Evolutionary conservation across 768 basidiomycete genomes (phyloP), one percentile per base, ranked within the genome.

Genomic region (Ramaria rubella): DNA sequence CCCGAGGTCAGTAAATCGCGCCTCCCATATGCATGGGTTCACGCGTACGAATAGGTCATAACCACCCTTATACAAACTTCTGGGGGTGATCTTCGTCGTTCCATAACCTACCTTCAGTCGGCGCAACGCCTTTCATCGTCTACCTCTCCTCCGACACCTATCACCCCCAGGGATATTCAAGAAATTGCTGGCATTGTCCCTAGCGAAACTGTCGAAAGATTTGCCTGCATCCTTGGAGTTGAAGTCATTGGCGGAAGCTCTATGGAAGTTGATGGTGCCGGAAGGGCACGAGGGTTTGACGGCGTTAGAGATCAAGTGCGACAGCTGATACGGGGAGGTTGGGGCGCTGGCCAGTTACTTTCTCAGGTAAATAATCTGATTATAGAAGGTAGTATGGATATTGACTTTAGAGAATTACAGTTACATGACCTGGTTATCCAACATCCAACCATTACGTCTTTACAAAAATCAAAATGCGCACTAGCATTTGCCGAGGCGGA

Each of bases 171-270:
- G 15, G 92, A 94, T 59, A 88, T 98, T 12, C 91, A 97, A 69
- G 96, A 99, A 71, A 98, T 98, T 55, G 94, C 94, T 0, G 96
- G 96, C 0, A 89, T 96, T 24, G 91, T 97, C 0, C 96, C 95
- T 0, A 82, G 84, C 59, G 58, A 64, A 12, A 80, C 90, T 1
- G 80, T 98, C 45, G 73, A 79, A 15, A 75, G 79, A 46, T 85
- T 98, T 59, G 87, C 86, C 0, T 66, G 68, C 17, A 77, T 82
- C 0, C 68, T 97, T 24, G 94, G 94, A 2, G 75, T 97, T 15
- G 86, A 93, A 30, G 63, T 78, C 24, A 60, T 63, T 15, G 62
- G 64, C 17, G 76, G 69, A 3, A 82, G 80, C 72, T 77, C 79
- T 48, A 74, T 84, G 44, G 81, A 82, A 55, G 66, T 68, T 45